phyloP scores from a whole-genome alignment of 805 yeast genomes.

The Sungouiozyma ichnusensis region DNA sequence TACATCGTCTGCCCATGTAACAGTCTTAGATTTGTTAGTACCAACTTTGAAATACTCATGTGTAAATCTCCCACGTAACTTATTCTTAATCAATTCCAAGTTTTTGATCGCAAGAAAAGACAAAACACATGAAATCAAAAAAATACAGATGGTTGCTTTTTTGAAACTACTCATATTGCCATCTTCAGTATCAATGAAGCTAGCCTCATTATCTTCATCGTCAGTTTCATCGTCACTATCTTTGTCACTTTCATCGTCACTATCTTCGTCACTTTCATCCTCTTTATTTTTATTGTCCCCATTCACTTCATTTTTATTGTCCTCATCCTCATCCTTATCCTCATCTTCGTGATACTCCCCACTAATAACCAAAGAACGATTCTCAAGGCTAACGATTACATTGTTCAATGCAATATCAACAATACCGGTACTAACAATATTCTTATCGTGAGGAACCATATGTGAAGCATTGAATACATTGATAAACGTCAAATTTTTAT shows the following conservation, averaged over 20 bases:
- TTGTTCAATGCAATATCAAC: slow-evolving; percentile 42
- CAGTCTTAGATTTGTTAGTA: slow-evolving; percentile 21
- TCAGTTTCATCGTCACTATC: slow-evolving; percentile 39
- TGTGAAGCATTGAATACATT: slow-evolving; percentile 72
- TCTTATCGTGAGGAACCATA: slow-evolving; percentile 85
- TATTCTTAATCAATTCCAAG: slow-evolving; percentile 8
- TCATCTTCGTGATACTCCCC: background rate
- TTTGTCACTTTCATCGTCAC: slow-evolving; percentile 38
- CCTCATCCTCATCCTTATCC: slow-evolving; percentile 1
- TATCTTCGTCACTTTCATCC: slow-evolving; percentile 16
- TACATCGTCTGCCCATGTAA: slow-evolving; percentile 32
- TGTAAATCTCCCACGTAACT: slow-evolving; percentile 1
- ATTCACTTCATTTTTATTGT: slow-evolving; percentile 4
- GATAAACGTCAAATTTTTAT: slow-evolving; percentile 66
- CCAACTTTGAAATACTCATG: slow-evolving; percentile 7
- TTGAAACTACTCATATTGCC: slow-evolving; percentile 4
- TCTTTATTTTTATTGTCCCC: background rate
- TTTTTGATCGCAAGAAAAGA: slow-evolving; percentile 6
- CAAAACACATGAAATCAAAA: slow-evolving; percentile 2
- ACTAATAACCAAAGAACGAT: background rate
- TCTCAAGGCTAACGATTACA: slow-evolving; percentile 32
- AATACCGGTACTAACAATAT: slow-evolving; percentile 58
- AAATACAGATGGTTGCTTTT: slow-evolving; percentile 2
- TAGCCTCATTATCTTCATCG: slow-evolving; percentile 6
- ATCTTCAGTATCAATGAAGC: slow-evolving; percentile 3